Evolutionary conservation across 202 grass and related monocot species (phyloP), one percentile per base, ranked within the genome.

Genomic region (Carex sylvatica): DNA sequence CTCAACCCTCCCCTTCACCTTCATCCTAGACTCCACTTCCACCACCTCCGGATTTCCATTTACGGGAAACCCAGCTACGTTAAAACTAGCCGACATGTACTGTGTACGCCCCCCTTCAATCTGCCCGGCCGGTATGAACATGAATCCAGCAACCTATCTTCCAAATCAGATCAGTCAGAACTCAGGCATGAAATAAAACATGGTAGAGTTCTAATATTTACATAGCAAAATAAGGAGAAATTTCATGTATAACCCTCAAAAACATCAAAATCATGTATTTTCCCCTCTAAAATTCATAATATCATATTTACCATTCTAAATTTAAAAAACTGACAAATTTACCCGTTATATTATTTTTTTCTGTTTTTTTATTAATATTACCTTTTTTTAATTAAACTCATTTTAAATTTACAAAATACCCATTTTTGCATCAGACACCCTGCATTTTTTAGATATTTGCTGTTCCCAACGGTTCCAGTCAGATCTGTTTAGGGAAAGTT

Each of bases 71-170:
- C 87, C 83, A 40, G 81, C 81, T 61, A 97, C 88, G 73, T 85
- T 38, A 86, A 97, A 94, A 80, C 90, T 91, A 44, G 94, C 85
- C n/a, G 90, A 71, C 85, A 97, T 92, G 88, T 86, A 87, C 81
- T 91, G 90, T 75, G 85, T 94, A 65, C 87, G 75, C 0, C 92
- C 94, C 1, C 88, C 92, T 61, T 47, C 90, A 73, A 97, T 97
- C 78, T 84, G 81, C 0, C 92, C 92, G 0, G 94, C 88, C 0
- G 94, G 94, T 79, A 97, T 97, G 90, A 92, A 97, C 90, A 89
- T 94, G 79, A 85, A 87, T 49, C 88, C 90, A 70, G 92, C 90
- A 85, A 92, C 91, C 56, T 83, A 35, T 83, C 94, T 90, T 77
- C 58, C 73, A 77, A 58, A 36, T 58, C 8, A 77, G 73, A 77